A percentile compares a stretch with the other conserved stretches of the same genome.
phyloP scores from a whole-genome alignment of 169 alveolate genomes.

The Eimeria praecox region DNA sequence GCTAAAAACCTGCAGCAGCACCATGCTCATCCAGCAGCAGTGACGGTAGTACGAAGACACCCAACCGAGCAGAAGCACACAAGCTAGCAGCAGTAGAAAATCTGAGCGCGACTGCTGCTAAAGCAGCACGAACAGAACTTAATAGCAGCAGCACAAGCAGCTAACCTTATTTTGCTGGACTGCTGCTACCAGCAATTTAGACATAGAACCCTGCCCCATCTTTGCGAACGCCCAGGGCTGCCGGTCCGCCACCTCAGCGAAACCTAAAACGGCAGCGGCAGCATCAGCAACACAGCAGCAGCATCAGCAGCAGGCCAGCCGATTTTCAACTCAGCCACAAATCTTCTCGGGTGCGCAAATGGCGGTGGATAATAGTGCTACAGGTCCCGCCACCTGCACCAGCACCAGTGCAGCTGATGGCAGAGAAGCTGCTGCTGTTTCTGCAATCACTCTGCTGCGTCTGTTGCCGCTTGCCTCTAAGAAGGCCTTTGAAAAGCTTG shows the following conservation, averaged over 20 bases:
- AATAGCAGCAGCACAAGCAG: conserved; percentile 5
- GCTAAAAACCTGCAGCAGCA: conserved; percentile 33
- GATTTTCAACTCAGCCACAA: not conserved
- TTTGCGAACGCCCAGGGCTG: conserved; percentile 34
- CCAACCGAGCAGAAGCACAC: conserved; percentile 30
- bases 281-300: not conserved
- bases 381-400: not conserved
- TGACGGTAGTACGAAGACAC: not conserved
- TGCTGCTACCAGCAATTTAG: conserved; percentile 38
- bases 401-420: not conserved
- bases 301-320: not conserved
- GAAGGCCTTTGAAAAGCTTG: conserved; percentile 33
- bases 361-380: not conserved
- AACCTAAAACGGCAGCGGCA: not conserved
- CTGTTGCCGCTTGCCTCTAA: conserved; percentile 20
- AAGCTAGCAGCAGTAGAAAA: not conserved
- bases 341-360: not conserved
- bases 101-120: not conserved
- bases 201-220: conserved; percentile 13
- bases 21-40: not conserved
- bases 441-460: not conserved
- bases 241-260: conserved; percentile 60
- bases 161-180: conserved; percentile 50
- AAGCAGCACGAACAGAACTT: conserved; percentile 6
- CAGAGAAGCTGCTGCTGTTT: not conserved